phyloP scores from a whole-genome alignment of 2,329 filamentous ascomycete species.

The Erysiphe neolycopersici region DNA sequence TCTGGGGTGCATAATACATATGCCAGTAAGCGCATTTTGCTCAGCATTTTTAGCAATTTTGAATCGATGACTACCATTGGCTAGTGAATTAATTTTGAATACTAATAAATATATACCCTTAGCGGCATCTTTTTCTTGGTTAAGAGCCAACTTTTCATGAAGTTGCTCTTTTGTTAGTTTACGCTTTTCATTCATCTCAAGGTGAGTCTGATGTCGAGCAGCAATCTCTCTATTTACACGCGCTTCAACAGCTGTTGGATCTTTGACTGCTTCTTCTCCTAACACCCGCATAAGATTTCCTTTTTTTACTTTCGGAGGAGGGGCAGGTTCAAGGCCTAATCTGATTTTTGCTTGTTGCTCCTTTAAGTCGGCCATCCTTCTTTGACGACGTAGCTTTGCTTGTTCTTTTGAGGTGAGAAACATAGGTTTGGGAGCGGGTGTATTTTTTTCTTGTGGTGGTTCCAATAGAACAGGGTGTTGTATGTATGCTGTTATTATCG shows the following conservation, averaged over 20 bases:
- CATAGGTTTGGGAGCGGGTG: conserved; percentile 62
- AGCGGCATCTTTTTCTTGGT: conserved; percentile 69
- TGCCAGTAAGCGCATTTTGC: conserved; percentile 60
- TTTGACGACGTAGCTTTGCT: conserved; percentile 68
- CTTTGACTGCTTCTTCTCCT: conserved; percentile 65
- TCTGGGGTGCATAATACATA: conserved; percentile 76
- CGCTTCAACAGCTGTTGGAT: conserved; percentile 89
- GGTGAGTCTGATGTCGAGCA: conserved; percentile 55
- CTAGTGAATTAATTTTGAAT: conserved; percentile 71
- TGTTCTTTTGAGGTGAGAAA: conserved; percentile 78
- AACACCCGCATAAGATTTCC: conserved; percentile 93
- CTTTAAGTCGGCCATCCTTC: conserved; percentile 77
- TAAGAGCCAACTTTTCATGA: conserved; percentile 53
- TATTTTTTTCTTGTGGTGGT: conserved; percentile 68
- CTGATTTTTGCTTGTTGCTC: conserved; percentile 93
- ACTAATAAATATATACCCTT: conserved; percentile 70
- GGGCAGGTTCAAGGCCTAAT: conserved; percentile 66
- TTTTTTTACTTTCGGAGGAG: conserved; percentile 89
- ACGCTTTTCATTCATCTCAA: conserved; percentile 54
- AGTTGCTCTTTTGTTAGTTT: conserved; percentile 73
- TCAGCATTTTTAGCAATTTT: conserved; percentile 85
- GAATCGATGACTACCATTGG: conserved; percentile 79
- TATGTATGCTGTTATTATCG: conserved; percentile 70
- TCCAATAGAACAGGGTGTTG: conserved; percentile 82
- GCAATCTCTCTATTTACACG: conserved; percentile 82